A percentile compares a stretch with the other conserved stretches of the same genome.
These are phyloP conservation scores for Paxillus involutus DNA, from an alignment of 768 basidiomycete species.

Conservation along the genomic window DNA sequence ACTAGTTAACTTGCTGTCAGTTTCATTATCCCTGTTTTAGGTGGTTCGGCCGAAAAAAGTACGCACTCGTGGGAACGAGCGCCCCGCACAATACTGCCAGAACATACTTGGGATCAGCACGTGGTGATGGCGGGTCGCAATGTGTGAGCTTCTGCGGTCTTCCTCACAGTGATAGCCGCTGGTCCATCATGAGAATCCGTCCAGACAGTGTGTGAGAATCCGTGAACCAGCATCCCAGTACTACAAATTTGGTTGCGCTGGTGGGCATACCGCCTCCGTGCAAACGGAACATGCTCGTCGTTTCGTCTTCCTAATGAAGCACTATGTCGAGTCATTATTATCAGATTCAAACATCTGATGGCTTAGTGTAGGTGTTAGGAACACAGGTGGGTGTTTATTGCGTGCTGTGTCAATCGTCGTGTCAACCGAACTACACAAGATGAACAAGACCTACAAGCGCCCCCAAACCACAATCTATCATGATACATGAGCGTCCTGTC, in stretches of 20 bases:
- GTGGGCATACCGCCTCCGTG: conserved; percentile 13
- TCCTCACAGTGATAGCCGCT: neutral
- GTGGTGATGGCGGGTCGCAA: neutral
- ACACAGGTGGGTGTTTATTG: no score
- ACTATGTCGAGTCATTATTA: no score
- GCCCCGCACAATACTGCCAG: neutral
- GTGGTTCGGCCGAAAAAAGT: no score
- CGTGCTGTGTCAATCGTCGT: neutral
- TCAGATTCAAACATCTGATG: neutral
- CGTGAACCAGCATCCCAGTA: no score
- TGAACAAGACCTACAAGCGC: neutral
- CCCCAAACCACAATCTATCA: neutral
- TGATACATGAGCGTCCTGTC: neutral
- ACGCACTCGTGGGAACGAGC: no score
- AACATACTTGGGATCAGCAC: neutral
- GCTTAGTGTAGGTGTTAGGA: no score
- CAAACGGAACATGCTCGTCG: neutral
- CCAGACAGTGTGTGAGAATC: no score
- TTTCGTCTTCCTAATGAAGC: neutral
- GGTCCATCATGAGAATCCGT: neutral
- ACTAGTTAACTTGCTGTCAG: no score
- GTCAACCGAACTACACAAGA: neutral
- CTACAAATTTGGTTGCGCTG: neutral
- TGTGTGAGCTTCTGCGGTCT: neutral
- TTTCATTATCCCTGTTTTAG: neutral